Evolutionary conservation across 148 eudicot species (phyloP).

Genomic region (Diospyros lotus): DNA sequence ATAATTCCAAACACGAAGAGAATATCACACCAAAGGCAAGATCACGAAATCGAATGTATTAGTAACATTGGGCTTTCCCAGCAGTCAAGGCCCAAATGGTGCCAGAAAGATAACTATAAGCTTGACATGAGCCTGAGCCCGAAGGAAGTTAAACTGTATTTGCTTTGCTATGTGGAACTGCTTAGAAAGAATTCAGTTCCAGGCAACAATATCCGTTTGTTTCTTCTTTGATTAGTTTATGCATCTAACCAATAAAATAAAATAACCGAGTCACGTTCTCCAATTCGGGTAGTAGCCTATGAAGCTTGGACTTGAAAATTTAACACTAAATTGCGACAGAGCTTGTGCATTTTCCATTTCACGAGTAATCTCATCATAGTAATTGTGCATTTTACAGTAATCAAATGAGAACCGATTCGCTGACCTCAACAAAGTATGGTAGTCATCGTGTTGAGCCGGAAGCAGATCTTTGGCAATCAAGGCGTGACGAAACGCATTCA

Average conservation of each 20-base stretch:
- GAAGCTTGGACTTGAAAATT: too few species aligned
- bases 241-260: too few species aligned
- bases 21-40: neutral
- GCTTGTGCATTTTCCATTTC: neutral
- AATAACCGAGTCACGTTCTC: too few species aligned
- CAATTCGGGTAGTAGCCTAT: too few species aligned
- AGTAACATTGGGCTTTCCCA: neutral
- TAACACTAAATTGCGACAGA: neutral
- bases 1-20: neutral
- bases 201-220: neutral
- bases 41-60: too few species aligned
- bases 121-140: neutral
- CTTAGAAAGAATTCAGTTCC: neutral
- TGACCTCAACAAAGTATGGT: slow-evolving; percentile 88
- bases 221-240: too few species aligned
- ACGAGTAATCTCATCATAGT: neutral
- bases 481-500: slow-evolving; percentile 55
- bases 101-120: neutral
- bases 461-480: slow-evolving; percentile 70
- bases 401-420: neutral
- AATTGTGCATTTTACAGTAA: neutral
- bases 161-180: neutral
- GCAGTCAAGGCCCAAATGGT: neutral
- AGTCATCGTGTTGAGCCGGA: slow-evolving; percentile 70
- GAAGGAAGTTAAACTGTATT: neutral